Base-by-base conservation (phyloP, 768 basidiomycete species). In the Cystobasidiopsis lactophilus region DNA sequence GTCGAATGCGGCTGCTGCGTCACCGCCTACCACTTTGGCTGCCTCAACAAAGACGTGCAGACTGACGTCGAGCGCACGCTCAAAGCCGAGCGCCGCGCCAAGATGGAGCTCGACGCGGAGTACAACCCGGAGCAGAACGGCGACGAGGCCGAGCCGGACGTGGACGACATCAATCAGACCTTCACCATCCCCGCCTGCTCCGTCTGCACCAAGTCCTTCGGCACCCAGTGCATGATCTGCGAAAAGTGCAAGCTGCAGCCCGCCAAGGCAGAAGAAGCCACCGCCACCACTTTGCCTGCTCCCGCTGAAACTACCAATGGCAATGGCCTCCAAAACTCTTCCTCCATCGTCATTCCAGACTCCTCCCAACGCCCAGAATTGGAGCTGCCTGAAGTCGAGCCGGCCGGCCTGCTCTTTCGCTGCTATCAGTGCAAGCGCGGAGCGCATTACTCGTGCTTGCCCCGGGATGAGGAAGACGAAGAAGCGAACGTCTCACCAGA, bases 391-490 rank as follows among this genome's bases (percentile, higher is more conserved):
- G 23, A 24, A 33, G 3, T 44, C 30, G 11, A n/a, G 23, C 53
- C 54, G 3, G 30, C 43, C 35, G 55, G 53, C 0, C 38, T 59
- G 2, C 58, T 63, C 46, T 61, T 61, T 47, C 58, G 62, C 10
- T 63, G 62, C 55, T 24, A 21, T 9, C 46, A 55, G 23, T 63
- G 62, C 57, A 54, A 53, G 39, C 58, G 62, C 2, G 5, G 45
- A 4, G 51, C 56, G 0, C 62, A 63, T 44, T 61, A 63, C 46
- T 45, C 52, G 9, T 63, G 62, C 40, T 44, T 61, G 26, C 44
- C 52, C 7, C 24, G n/a, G 10, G 39, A 33, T 24, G 51, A 58
- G 11, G 39, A 43, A 24, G 52, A 54, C 38, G 57, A 57, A 16
- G 16, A 38, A 18, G 40, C 24, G 2, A 35, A 7, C 9, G n/a